These are phyloP conservation scores for Cyclocybe aegerita DNA, from an alignment of 768 basidiomycete species.

Conservation along the genomic window DNA sequence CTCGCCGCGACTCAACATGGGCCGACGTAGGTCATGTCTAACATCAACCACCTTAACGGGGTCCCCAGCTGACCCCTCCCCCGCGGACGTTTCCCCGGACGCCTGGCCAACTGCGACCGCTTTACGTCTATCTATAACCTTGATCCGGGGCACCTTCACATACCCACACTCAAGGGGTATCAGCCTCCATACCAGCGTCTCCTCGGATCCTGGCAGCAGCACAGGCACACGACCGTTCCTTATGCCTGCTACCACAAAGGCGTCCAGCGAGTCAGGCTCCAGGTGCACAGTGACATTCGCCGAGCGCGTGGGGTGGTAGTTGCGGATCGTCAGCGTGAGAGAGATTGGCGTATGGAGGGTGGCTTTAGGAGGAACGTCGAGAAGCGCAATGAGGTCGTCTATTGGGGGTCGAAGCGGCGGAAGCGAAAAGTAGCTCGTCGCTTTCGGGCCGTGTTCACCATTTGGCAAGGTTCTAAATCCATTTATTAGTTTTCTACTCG, in stretches of 20 bases:
- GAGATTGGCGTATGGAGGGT: constrained; percentile 61
- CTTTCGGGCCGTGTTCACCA: constrained; percentile 41
- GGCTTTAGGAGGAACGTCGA: constrained; percentile 61
- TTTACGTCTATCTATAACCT: constrained; percentile 53
- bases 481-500: constrained; percentile 1
- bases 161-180: constrained; percentile 77
- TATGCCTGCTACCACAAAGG: constrained; percentile 82
- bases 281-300: constrained; percentile 72
- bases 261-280: constrained; percentile 64
- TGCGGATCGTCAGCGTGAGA: constrained; percentile 62
- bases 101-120: constrained; percentile 25
- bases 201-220: constrained; percentile 74
- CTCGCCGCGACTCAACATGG: constrained; percentile 1
- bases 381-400: constrained; percentile 64
- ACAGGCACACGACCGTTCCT: constrained; percentile 65
- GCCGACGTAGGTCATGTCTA: constrained; percentile 34
- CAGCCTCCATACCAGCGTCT: constrained; percentile 62
- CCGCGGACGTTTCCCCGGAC: constrained; percentile 38
- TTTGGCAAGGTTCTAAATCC: constrained; percentile 42
- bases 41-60: constrained; percentile 55
- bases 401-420: constrained; percentile 61
- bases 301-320: constrained; percentile 59
- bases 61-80: constrained; percentile 45
- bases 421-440: constrained; percentile 54
- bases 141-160: constrained; percentile 59